A percentile compares a stretch with the other conserved stretches of the same genome.
These are phyloP conservation scores for Knoxdaviesia capensis DNA, from an alignment of 2,329 filamentous ascomycete species.

Conservation along the genomic window DNA sequence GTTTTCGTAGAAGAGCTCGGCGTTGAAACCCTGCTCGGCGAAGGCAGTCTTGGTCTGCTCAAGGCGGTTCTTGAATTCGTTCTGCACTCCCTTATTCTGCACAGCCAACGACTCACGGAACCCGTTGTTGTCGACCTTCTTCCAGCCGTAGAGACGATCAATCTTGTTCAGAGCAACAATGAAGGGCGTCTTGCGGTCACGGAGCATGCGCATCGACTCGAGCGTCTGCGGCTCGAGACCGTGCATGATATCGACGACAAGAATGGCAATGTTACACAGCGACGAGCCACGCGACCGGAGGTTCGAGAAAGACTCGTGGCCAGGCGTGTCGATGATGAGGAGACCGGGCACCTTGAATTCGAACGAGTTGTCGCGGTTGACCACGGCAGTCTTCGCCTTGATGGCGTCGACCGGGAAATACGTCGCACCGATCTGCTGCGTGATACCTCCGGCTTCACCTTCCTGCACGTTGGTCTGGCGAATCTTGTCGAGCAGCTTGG, in stretches of 20 bases:
- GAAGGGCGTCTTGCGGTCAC: slow-evolving; percentile 90
- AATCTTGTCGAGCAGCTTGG: slow-evolving; percentile 97
- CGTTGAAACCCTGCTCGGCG: slow-evolving; percentile 92
- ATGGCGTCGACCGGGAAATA: slow-evolving; percentile 96
- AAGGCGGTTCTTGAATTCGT: slow-evolving; percentile 81
- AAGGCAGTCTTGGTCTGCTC: slow-evolving; percentile 86
- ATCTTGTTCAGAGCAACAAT: slow-evolving; percentile 99
- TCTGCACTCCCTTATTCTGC: slow-evolving; percentile 83
- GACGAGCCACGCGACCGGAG: slow-evolving; percentile 90
- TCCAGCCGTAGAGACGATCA: slow-evolving; percentile 97
- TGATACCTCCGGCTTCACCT: slow-evolving; percentile 97
- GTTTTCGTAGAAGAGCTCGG: slow-evolving; percentile 93
- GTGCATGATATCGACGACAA: slow-evolving; percentile 99
- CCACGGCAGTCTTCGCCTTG: slow-evolving; percentile 75
- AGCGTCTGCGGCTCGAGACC: slow-evolving; percentile 92
- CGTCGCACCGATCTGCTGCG: slow-evolving; percentile 96
- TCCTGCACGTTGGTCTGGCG: slow-evolving; percentile 97
- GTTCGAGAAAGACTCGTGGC: slow-evolving; percentile 99
- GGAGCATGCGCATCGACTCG: slow-evolving; percentile 86
- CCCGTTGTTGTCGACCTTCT: slow-evolving; percentile 95
- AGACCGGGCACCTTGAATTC: slow-evolving; percentile 97
- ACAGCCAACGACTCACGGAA: slow-evolving; percentile 81
- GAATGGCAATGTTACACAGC: slow-evolving; percentile 96
- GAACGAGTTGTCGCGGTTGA: slow-evolving; percentile 78
- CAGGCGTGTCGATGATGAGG: slow-evolving; percentile 90